Conservation (phyloP, 208 protist species). For the Acanthamoeba triangularis region DNA sequence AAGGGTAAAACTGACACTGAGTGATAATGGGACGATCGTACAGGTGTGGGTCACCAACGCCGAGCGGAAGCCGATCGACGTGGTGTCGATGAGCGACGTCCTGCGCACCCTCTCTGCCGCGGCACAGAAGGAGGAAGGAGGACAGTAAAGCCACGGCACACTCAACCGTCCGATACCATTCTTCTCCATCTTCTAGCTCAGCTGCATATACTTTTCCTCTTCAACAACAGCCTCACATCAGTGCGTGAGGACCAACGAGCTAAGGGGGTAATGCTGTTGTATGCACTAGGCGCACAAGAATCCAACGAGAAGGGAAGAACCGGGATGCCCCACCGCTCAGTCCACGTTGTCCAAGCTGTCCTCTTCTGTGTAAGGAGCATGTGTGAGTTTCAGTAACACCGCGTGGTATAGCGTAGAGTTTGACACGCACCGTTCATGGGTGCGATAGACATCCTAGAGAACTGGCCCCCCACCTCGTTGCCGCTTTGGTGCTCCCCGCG, state of each 20-base stretch:
- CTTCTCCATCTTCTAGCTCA: background rate
- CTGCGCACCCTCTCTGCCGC: background rate
- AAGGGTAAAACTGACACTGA: background rate
- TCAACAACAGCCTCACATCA: no score
- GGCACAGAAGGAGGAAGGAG: background rate
- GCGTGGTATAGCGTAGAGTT: background rate
- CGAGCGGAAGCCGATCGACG: slow-evolving; percentile 34
- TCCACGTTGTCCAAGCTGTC: slow-evolving; percentile 24
- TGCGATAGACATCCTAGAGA: background rate
- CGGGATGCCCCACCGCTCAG: background rate
- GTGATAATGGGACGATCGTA: no score
- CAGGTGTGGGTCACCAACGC: slow-evolving; percentile 56
- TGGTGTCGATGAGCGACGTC: slow-evolving; percentile 58
- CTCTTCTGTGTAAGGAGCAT: background rate
- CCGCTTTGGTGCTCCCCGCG: background rate
- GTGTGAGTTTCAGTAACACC: background rate
- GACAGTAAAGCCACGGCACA: background rate
- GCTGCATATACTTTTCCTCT: background rate
- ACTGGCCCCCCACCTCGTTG: background rate
- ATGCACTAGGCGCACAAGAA: background rate
- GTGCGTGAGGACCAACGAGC: background rate
- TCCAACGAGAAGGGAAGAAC: no score
- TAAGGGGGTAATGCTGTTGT: background rate
- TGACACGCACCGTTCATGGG: background rate
- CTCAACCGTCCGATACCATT: background rate